These are phyloP conservation scores for Malania oleifera DNA, from an alignment of 164 flowering plant genomes.

Conservation along the genomic window DNA sequence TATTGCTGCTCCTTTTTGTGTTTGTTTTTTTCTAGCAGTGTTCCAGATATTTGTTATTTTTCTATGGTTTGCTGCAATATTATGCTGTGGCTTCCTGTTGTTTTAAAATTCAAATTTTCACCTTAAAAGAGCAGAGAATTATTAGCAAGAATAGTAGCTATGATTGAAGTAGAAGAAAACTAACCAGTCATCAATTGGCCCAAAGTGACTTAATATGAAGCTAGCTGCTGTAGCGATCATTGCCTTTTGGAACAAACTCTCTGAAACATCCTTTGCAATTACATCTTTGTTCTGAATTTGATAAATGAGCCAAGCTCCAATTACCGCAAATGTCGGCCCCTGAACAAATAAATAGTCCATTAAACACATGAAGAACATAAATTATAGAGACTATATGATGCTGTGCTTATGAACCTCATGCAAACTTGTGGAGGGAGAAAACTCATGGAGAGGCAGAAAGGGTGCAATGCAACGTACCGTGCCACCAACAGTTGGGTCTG, in stretches of 20 bases:
- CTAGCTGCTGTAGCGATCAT: slow-evolving; percentile 42
- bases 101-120: too few relatives aligned
- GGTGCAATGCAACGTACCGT: slow-evolving; percentile 41
- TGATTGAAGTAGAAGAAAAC: not conserved
- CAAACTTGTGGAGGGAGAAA: not conserved
- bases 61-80: too few relatives aligned
- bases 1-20: too few relatives aligned
- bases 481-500: slow-evolving; percentile 74
- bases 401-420: not conserved
- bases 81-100: too few relatives aligned
- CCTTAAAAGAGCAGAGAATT: too few relatives aligned
- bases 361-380: not conserved
- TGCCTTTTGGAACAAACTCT: slow-evolving; percentile 54
- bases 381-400: too few relatives aligned
- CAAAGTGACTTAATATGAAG: slow-evolving; percentile 43
- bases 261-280: slow-evolving; percentile 37
- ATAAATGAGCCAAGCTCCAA: slow-evolving; percentile 69
- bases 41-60: too few relatives aligned
- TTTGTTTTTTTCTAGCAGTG: too few relatives aligned
- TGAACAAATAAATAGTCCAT: slow-evolving; percentile 14
- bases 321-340: slow-evolving; percentile 70
- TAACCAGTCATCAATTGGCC: slow-evolving; percentile 72
- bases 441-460: not conserved
- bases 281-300: slow-evolving; percentile 55
- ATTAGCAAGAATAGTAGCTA: not conserved